phyloP scores from a whole-genome alignment of 2,329 filamentous ascomycete species.

The Clonostachys chloroleuca region DNA sequence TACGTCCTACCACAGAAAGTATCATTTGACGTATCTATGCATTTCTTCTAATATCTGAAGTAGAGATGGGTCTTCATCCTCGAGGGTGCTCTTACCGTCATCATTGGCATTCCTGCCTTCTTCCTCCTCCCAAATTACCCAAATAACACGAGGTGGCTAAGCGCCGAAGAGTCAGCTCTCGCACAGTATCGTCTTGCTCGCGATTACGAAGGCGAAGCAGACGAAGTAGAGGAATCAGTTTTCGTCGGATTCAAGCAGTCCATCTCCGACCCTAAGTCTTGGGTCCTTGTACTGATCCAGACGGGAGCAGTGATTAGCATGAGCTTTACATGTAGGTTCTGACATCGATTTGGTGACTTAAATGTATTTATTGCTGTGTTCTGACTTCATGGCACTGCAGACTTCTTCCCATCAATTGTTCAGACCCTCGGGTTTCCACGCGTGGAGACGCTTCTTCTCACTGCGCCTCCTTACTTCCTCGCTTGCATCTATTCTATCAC shows the following conservation, averaged over 20 bases:
- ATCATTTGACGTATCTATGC: neutral
- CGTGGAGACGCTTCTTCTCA: conserved; percentile 17
- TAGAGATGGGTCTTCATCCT: conserved; percentile 18
- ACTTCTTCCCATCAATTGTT: conserved; percentile 20
- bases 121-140: conserved; percentile 15
- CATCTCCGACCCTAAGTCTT: conserved; percentile 24
- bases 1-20: neutral
- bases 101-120: conserved; percentile 8
- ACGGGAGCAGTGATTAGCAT: conserved; percentile 5
- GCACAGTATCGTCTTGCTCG: conserved; percentile 7
- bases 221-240: conserved; percentile 5
- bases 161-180: conserved; percentile 1
- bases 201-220: conserved; percentile 5
- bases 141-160: conserved; percentile 10
- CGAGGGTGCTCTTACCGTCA: conserved; percentile 13
- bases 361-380: neutral
- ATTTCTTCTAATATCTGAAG: neutral
- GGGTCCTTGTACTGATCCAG: conserved; percentile 18
- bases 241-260: conserved; percentile 16
- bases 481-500: conserved; percentile 12
- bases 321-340: conserved; percentile 4
- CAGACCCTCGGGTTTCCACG: conserved; percentile 12
- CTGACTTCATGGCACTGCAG: neutral
- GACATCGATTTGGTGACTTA: neutral
- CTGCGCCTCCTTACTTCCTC: conserved; percentile 19